These are phyloP conservation scores for Coffea eugenioides DNA, from an alignment of 257 asterid species.

Conservation along the genomic window DNA sequence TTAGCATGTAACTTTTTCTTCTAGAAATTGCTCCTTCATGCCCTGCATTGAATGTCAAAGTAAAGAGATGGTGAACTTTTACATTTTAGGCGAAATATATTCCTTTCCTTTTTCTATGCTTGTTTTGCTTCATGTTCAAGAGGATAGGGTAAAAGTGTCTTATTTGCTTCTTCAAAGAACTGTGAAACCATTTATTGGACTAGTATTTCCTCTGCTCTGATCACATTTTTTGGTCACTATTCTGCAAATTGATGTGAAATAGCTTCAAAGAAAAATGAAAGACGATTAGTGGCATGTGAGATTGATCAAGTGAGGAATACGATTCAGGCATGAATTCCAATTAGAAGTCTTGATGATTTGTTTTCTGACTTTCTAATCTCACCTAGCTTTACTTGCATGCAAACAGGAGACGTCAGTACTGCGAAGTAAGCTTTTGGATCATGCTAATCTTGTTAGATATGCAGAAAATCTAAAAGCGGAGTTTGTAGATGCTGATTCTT, in stretches of 20 bases:
- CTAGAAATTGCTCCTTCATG: too few relatives aligned
- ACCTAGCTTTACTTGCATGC: conserved; percentile 13
- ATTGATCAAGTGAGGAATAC: not conserved
- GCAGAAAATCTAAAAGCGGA: conserved; percentile 67
- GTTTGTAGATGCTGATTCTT: conserved; percentile 52
- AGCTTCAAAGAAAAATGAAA: not conserved
- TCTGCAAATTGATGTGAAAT: too few relatives aligned
- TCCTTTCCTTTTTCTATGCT: too few relatives aligned
- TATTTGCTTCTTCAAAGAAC: not conserved
- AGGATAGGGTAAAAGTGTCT: not conserved
- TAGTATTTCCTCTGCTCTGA: not conserved
- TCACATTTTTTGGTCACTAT: not conserved
- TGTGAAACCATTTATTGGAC: not conserved
- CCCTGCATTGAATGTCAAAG: too few relatives aligned
- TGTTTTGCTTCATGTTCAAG: too few relatives aligned
- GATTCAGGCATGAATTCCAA: not conserved
- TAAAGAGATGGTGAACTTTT: too few relatives aligned
- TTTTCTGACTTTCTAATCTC: not conserved
- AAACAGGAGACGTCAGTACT: conserved; percentile 80
- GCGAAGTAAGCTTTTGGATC: conserved; percentile 69
- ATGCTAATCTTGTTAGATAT: conserved; percentile 66
- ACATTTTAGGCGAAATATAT: too few relatives aligned
- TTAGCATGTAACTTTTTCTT: too few relatives aligned
- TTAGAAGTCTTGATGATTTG: not conserved
- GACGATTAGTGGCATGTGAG: not conserved